Evolutionary conservation across 805 yeast genomes (phyloP).

Genomic region (Starmerella asiatica): DNA sequence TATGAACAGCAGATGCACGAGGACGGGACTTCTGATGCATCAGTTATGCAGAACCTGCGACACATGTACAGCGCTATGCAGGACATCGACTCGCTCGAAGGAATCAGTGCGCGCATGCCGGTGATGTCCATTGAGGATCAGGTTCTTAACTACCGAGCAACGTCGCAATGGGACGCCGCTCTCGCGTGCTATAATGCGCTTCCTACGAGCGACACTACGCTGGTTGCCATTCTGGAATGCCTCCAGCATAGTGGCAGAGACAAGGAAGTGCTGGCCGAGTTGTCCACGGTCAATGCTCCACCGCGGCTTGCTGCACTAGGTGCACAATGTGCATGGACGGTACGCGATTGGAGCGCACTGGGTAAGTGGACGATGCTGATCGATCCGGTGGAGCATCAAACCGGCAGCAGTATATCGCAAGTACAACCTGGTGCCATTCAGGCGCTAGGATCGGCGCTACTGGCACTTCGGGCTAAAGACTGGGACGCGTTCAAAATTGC

Average conservation of each 20-base stretch:
- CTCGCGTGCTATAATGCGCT: conserved; percentile 64
- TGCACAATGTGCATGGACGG: conserved; percentile 56
- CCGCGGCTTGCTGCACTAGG: conserved; percentile 41
- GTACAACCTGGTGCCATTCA: conserved; percentile 9
- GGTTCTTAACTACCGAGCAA: conserved; percentile 65
- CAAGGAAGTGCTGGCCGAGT: conserved; percentile 44
- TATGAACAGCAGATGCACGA: conserved; percentile 60
- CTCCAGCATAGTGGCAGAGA: conserved; percentile 64
- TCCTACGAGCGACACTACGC: conserved; percentile 27
- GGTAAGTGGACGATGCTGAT: conserved; percentile 29
- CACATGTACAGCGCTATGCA: conserved; percentile 74
- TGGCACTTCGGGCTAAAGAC: conserved; percentile 32
- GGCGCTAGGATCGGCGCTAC: conserved; percentile 42
- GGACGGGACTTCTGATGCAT: conserved; percentile 22
- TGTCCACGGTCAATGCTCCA: conserved; percentile 25
- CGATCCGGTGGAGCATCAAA: conserved; percentile 1
- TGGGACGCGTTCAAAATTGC: conserved; percentile 28
- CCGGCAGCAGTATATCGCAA: conserved; percentile 1
- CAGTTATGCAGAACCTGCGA: conserved; percentile 35
- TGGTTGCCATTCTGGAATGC: conserved; percentile 47
- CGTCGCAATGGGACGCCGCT: conserved; percentile 76
- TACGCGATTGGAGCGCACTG: conserved; percentile 38
- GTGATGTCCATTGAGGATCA: conserved; percentile 60
- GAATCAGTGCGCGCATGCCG: conserved; percentile 57
- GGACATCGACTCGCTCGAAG: conserved; percentile 82